These are phyloP conservation scores for Oehlia diaphana DNA, from an alignment of 192 early-diverging fungal genomes.

Conservation along the genomic window DNA sequence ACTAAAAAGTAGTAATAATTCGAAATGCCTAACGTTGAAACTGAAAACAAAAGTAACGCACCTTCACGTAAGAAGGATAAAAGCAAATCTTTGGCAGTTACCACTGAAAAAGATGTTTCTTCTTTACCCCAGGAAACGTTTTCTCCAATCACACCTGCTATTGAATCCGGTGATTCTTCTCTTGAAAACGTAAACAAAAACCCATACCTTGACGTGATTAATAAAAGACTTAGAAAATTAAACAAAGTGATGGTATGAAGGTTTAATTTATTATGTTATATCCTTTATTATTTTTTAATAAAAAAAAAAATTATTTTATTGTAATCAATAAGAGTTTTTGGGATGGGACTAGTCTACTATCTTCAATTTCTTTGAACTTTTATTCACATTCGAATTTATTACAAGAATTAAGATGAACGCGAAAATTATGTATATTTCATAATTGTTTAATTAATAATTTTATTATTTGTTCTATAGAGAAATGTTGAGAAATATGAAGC, in stretches of 20 bases:
- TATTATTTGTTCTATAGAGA: background rate
- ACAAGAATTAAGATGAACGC: too few relatives aligned
- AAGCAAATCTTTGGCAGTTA: constrained; percentile 5
- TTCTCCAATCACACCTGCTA: background rate
- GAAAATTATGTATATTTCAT: background rate
- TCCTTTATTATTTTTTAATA: background rate
- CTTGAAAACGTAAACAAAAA: constrained; percentile 27
- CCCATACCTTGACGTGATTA: constrained; percentile 25
- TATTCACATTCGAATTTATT: background rate
- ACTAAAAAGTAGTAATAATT: background rate
- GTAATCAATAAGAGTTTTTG: background rate
- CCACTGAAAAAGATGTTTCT: background rate
- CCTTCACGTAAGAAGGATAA: background rate
- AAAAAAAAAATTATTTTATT: background rate
- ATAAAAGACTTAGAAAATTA: constrained; percentile 6
- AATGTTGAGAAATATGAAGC: constrained; percentile 18
- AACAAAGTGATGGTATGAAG: constrained; percentile 8
- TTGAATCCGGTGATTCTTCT: background rate
- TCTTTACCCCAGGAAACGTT: background rate
- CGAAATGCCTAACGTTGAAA: constrained; percentile 2
- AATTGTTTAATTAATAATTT: background rate
- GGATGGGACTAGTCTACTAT: background rate
- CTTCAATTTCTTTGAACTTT: background rate
- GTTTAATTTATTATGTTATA: background rate
- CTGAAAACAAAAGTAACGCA: background rate